These are phyloP conservation scores for Alnus glutinosa DNA, from an alignment of 306 rosid species.

Conservation along the genomic window DNA sequence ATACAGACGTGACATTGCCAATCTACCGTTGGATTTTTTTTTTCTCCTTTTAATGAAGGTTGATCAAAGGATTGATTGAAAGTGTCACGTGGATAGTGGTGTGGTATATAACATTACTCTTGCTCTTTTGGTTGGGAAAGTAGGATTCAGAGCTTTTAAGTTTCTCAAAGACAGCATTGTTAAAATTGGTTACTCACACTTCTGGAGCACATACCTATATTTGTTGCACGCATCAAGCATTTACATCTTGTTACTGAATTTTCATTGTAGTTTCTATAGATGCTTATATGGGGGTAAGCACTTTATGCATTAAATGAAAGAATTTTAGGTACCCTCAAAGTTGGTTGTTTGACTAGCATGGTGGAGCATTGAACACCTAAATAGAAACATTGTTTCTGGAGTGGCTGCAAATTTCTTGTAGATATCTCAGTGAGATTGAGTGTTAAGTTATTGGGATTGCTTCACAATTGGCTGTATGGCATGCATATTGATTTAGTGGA, in stretches of 20 bases:
- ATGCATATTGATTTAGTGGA: constrained; percentile 17
- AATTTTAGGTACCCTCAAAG: neutral
- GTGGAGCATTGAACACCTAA: neutral
- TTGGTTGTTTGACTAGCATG: constrained; percentile 3
- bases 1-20: too few relatives aligned
- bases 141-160: constrained; percentile 3
- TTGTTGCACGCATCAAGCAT: constrained; percentile 1
- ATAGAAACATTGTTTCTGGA: neutral
- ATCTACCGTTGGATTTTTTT: too few relatives aligned
- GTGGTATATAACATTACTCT: too few relatives aligned
- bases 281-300: neutral
- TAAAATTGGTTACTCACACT: neutral
- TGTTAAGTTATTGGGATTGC: neutral
- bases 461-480: constrained; percentile 6
- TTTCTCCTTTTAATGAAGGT: too few relatives aligned
- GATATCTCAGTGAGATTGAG: neutral
- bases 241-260: neutral
- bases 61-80: too few relatives aligned
- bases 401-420: neutral
- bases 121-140: neutral
- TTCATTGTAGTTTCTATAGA: neutral
- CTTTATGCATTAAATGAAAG: neutral
- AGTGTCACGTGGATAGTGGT: too few relatives aligned
- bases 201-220: neutral
- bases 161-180: neutral